Evolutionary conservation across 1,284 basidiomycete genomes (phyloP), one percentile per base, ranked within the genome.

Genomic region (Leccinum proliferum): DNA sequence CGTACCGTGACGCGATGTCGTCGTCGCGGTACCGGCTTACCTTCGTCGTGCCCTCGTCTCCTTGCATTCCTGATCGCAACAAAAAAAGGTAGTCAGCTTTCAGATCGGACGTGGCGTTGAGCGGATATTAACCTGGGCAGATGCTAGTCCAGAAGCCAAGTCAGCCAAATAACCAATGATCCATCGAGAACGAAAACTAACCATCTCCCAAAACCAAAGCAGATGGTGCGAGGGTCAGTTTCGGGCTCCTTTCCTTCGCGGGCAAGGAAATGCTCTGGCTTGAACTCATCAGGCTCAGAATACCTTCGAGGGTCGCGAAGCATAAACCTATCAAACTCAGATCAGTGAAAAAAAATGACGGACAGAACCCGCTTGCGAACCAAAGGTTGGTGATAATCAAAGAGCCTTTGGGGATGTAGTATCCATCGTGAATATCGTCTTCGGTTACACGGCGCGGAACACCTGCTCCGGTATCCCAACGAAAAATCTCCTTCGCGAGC

Each of bases 151-250:
- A 46, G 53, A 71, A 69, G 48, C 21, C 48, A 50, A 25, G 58
- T 55, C 29, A 57, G 59, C 58, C 60, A 35, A 12, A 59, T 57
- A 32, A 59, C 39, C 14, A 39, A 39, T 18, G 61, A 56, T 41
- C 35, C 14, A 15, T 50, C 55, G 48, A 62, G 57, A 60, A n/a
- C 57, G 55, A 41, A 48, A 14, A 61, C 79, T 57, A 62, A 83
- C 85, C 85, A 80, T 74, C 85, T 78, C 57, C 85, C 85, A 67
- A 86, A 86, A 11, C 84, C 84, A 70, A 85, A 86, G 67, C 79
- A 82, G 59, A 83, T 67, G 52, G 75, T 76, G 59, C 81, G 79
- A 62, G 86, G 84, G 71, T 87, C 84, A 18, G 67, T 70, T 66
- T 87, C 81, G n/a, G 79, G 76, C 50, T 70, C 64, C 12, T 75